Evolutionary conservation across 768 basidiomycete genomes (phyloP), one percentile per base, ranked within the genome.

Genomic region (Neoboletus subvelutipes): DNA sequence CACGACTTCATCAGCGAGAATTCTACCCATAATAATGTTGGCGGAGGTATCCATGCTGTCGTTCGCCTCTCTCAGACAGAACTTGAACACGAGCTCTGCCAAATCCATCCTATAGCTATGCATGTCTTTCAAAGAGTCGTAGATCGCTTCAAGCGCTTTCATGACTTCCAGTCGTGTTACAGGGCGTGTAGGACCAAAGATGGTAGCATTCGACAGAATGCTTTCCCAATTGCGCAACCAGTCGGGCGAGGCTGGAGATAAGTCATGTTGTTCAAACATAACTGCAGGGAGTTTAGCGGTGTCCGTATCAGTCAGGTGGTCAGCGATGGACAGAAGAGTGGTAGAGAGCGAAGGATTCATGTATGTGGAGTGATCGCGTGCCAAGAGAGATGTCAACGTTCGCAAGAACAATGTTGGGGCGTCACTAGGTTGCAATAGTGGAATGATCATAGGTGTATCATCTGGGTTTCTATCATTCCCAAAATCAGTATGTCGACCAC

Each of bases 161-260:
- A 90, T 80, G 50, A 85, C 74, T 18, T 82, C 80, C 37, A 74
- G 64, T 22, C 86, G 75, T 4, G 89, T 87, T 18, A 77, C 57
- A 0, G 84, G 82, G 17, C 83, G 72, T 3, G 73, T 56, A 3
- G 69, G 61, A 52, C 75, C 72, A 58, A 83, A 67, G 20, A 84
- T 70, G 0, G 71, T 73, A 17, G 77, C 67, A 57, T 83, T 83
- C n/a, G 71, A 73, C 15, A 90, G 67, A 7, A 90, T 72, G 37
- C 63, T 77, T 37, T 76, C 68, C 90, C 90, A 91, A 64, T 86
- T 85, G 18, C 73, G 72, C 28, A 91, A 69, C 90, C 90, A 92
- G 6, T 83, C 79, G 0, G 85, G 82, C 1, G 85, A 84, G 12
- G 86, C 86, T 1, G 90, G 90, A 3, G 83, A 85, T 33, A 91